phyloP scores from a whole-genome alignment of 345 rosid species.

The Tarenaya hassleriana region DNA sequence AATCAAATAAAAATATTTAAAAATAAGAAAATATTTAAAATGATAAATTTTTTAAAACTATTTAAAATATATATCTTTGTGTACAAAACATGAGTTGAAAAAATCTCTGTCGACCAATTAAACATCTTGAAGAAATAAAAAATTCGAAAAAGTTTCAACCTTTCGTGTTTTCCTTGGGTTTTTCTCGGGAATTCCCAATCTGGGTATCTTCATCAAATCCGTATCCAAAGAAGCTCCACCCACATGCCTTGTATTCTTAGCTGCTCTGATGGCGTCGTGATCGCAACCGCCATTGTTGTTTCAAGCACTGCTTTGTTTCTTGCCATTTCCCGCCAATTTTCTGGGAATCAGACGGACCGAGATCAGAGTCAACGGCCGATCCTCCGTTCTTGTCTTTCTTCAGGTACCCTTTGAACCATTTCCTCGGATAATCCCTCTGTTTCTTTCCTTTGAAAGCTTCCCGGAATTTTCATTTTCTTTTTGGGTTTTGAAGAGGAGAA shows the following conservation, averaged over 20 bases:
- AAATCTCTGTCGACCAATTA: no score
- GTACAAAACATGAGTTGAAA: no score
- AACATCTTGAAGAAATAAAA: no score
- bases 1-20: no score
- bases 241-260: conserved; percentile 31
- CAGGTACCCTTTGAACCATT: conserved; percentile 36
- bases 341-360: conserved; percentile 23
- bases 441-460: not conserved
- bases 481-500: conserved; percentile 31
- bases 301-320: conserved; percentile 67
- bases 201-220: not conserved
- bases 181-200: no score
- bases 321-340: conserved; percentile 47
- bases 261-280: conserved; percentile 45
- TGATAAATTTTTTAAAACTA: no score
- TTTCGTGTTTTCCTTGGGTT: no score
- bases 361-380: conserved; percentile 10
- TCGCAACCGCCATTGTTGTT: conserved; percentile 79
- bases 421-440: conserved; percentile 16
- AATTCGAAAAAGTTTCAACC: no score
- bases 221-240: conserved; percentile 5
- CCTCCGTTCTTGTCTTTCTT: conserved; percentile 50
- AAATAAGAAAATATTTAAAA: no score
- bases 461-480: not conserved
- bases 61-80: no score